These are phyloP conservation scores for Mortierella sp. DNA, from an alignment of 371 early-diverging fungal species.

Conservation along the genomic window DNA sequence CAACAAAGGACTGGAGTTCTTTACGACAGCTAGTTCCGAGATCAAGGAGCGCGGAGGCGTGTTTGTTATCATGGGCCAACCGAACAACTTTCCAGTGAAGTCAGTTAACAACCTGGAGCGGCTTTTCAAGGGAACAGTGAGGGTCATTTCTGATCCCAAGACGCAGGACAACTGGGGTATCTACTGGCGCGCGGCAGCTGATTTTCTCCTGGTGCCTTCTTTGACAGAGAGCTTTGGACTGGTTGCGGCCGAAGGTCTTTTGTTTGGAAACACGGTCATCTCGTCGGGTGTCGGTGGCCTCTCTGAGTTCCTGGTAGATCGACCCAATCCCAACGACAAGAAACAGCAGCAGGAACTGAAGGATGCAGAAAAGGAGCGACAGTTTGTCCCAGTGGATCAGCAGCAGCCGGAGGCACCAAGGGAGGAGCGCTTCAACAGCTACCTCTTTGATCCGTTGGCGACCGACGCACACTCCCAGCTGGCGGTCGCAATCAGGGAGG, in stretches of 20 bases:
- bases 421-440: conserved; percentile 65
- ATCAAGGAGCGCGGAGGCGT: conserved; percentile 59
- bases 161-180: conserved; percentile 64
- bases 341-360: conserved; percentile 12
- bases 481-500: conserved; percentile 60
- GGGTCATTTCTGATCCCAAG: conserved; percentile 57
- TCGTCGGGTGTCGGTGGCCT: conserved; percentile 69
- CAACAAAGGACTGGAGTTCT: conserved; percentile 69
- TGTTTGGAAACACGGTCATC: conserved; percentile 71
- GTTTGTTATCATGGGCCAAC: conserved; percentile 72
- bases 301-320: conserved; percentile 67
- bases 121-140: conserved; percentile 59
- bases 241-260: conserved; percentile 71
- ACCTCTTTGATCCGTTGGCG: conserved; percentile 60
- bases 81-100: conserved; percentile 65
- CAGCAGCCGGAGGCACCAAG: conserved; percentile 18
- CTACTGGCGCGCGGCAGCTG: conserved; percentile 70
- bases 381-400: conserved; percentile 42
- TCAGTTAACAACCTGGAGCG: conserved; percentile 57
- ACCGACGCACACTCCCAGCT: conserved; percentile 34
- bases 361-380: conserved; percentile 20
- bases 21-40: conserved; percentile 56
- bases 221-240: conserved; percentile 71
- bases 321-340: conserved; percentile 50
- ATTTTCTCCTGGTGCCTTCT: conserved; percentile 70